Conservation (phyloP, 2,329 filamentous ascomycete genomes). For the Mycosphaerella sp. region DNA sequence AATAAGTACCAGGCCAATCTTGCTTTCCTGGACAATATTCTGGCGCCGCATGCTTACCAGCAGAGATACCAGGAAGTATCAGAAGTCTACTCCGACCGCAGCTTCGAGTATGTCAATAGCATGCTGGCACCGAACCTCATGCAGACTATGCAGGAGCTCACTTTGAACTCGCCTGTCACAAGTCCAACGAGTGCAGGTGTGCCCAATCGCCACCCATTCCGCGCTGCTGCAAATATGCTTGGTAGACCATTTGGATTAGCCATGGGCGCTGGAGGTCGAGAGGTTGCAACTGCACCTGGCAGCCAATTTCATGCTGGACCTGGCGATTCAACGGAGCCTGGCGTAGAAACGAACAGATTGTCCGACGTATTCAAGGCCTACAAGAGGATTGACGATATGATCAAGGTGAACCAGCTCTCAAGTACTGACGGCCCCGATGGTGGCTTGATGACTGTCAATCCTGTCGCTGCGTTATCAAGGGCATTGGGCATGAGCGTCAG, state of each 20-base stretch:
- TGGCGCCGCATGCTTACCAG: conserved; percentile 18
- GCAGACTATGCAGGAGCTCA: conserved; percentile 28
- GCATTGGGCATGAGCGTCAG: conserved; percentile 78
- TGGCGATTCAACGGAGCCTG: conserved; percentile 2
- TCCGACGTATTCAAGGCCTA: conserved; percentile 48
- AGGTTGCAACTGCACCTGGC: conserved; percentile 1
- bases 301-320: conserved; percentile 8
- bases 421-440: conserved; percentile 12
- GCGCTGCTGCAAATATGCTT: conserved; percentile 13
- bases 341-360: conserved; percentile 13
- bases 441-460: conserved; percentile 15
- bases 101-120: conserved; percentile 24
- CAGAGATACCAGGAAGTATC: conserved; percentile 30
- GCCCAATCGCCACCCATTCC: conserved; percentile 14
- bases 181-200: conserved; percentile 7
- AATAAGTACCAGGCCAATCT: conserved; percentile 45
- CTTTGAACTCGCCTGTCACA: conserved; percentile 20
- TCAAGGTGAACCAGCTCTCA: conserved; percentile 45
- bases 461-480: conserved; percentile 25
- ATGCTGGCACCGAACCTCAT: conserved; percentile 30
- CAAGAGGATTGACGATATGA: conserved; percentile 49
- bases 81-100: conserved; percentile 23
- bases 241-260: conserved; percentile 16
- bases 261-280: conserved; percentile 6
- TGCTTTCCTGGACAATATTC: conserved; percentile 44